Evolutionary conservation across 2,329 filamentous ascomycete species (phyloP).

Genomic region (Colletotrichum destructivum): DNA sequence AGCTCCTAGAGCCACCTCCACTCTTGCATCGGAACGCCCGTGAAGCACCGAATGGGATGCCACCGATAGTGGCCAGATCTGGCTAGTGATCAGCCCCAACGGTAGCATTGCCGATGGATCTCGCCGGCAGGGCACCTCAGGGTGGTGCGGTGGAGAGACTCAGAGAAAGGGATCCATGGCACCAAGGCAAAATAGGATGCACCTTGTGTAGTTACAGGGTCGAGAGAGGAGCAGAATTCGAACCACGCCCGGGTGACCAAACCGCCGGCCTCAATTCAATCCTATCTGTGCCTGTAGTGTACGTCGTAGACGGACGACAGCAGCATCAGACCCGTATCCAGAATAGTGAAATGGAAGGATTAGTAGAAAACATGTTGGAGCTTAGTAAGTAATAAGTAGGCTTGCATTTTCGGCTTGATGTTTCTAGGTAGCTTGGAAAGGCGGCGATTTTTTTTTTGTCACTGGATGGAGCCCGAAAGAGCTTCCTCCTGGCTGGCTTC

Average conservation of each 20-base stretch:
- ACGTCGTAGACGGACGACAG: too few relatives aligned
- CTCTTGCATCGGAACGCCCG: slow-evolving; percentile 21
- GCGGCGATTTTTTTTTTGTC: too few relatives aligned
- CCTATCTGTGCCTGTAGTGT: too few relatives aligned
- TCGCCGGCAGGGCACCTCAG: slow-evolving; percentile 35
- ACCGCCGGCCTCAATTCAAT: too few relatives aligned
- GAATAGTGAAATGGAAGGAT: too few relatives aligned
- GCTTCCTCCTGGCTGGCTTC: slow-evolving; percentile 11
- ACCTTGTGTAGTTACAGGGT: slow-evolving; percentile 34
- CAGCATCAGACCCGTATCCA: too few relatives aligned
- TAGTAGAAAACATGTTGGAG: too few relatives aligned
- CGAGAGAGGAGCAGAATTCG: slow-evolving; percentile 1
- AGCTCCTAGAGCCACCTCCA: slow-evolving; percentile 33
- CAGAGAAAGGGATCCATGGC: slow-evolving; percentile 6
- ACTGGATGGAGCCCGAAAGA: too few relatives aligned
- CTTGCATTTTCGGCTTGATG: too few relatives aligned
- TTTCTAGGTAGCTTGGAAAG: too few relatives aligned
- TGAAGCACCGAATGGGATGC: slow-evolving; percentile 27
- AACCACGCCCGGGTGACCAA: background rate
- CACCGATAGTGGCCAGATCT: slow-evolving; percentile 33
- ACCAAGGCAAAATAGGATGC: slow-evolving; percentile 1
- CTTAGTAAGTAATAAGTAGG: too few relatives aligned
- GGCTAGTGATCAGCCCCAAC: slow-evolving; percentile 38
- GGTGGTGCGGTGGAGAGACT: slow-evolving; percentile 28
- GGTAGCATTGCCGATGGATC: slow-evolving; percentile 37